A percentile compares a stretch with the other conserved stretches of the same genome.
phyloP scores from a whole-genome alignment of 176 grass and related monocot species.

The Avena atlantica region DNA sequence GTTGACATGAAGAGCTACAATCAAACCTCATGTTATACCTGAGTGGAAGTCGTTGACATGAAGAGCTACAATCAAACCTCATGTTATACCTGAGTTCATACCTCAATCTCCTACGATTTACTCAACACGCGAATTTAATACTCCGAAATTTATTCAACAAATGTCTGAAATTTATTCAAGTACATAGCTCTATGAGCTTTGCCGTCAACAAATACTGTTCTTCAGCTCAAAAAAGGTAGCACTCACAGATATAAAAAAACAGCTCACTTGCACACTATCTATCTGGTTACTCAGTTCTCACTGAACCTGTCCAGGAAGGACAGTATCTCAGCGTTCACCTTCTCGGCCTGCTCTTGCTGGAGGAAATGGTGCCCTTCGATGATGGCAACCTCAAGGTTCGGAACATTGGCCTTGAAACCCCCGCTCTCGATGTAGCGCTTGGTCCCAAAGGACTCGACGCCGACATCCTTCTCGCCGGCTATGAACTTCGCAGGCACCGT shows the following conservation, averaged over 20 bases:
- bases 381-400: slow-evolving; percentile 49
- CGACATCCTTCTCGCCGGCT: slow-evolving; percentile 44
- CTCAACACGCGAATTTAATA: no score
- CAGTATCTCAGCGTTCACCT: slow-evolving; percentile 58
- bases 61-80: no score
- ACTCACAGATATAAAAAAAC: neutral
- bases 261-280: neutral
- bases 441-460: slow-evolving; percentile 40
- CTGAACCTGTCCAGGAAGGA: slow-evolving; percentile 49
- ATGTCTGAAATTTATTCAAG: slow-evolving; percentile 20
- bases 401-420: slow-evolving; percentile 46
- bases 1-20: no score
- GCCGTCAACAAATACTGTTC: neutral
- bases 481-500: slow-evolving; percentile 61
- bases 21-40: no score
- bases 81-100: no score
- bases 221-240: neutral
- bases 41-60: no score
- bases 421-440: slow-evolving; percentile 50
- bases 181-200: neutral
- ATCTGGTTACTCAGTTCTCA: neutral
- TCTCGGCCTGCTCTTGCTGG: slow-evolving; percentile 66
- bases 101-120: no score
- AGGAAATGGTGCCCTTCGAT: slow-evolving; percentile 67
- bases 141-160: slow-evolving; percentile 24